Evolutionary conservation across 2,329 filamentous ascomycete genomes (phyloP).

Genomic region (Cryoendolithus antarcticus): DNA sequence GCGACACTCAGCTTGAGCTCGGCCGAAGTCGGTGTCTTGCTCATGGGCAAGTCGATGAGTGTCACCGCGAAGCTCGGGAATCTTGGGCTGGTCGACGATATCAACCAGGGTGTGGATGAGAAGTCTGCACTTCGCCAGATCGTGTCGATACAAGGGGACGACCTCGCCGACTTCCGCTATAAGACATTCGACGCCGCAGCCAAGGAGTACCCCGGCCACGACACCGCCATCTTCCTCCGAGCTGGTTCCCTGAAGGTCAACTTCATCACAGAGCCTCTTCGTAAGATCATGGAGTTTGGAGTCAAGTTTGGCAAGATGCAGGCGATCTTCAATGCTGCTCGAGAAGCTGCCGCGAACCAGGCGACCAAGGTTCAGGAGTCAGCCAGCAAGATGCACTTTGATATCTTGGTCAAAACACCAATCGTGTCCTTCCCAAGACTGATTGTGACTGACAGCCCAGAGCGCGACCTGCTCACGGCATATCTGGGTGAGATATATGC

Average conservation of each 20-base stretch:
- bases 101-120: conserved; percentile 77
- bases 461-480: conserved; percentile 75
- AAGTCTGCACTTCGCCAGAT: conserved; percentile 73
- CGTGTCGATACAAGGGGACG: conserved; percentile 87
- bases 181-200: conserved; percentile 78
- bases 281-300: conserved; percentile 94
- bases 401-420: conserved; percentile 84
- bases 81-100: conserved; percentile 78
- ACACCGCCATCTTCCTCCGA: conserved; percentile 78
- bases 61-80: conserved; percentile 79
- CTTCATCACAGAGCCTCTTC: conserved; percentile 92
- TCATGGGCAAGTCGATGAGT: conserved; percentile 75
- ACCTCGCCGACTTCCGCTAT: conserved; percentile 93
- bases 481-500: conserved; percentile 96
- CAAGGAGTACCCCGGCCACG: conserved; percentile 79
- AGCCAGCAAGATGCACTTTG: conserved; percentile 82
- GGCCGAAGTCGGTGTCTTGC: conserved; percentile 79
- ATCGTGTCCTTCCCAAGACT: conserved; percentile 88
- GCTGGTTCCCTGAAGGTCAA: conserved; percentile 95
- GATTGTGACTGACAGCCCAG: conserved; percentile 54
- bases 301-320: conserved; percentile 99
- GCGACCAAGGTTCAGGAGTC: conserved; percentile 87
- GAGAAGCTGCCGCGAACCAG: conserved; percentile 86
- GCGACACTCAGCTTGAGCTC: conserved; percentile 88
- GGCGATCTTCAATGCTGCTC: conserved; percentile 91